A percentile compares a stretch with the other conserved stretches of the same genome.
phyloP scores from a whole-genome alignment of 768 basidiomycete genomes.

The Trametes cingulata region DNA sequence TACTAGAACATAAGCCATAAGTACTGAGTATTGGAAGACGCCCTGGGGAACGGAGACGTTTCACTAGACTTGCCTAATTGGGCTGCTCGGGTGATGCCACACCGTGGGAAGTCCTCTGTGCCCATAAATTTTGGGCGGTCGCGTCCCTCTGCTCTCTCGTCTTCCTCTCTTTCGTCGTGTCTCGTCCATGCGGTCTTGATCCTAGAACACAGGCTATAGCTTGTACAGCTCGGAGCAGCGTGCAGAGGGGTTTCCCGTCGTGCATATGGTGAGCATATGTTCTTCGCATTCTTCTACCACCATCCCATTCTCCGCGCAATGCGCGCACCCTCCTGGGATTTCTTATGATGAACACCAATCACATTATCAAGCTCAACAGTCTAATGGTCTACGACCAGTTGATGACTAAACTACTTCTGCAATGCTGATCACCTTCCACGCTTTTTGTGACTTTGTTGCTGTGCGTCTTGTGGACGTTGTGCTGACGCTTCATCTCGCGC shows the following conservation, averaged over 20 bases:
- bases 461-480: neutral
- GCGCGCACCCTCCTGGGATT: neutral
- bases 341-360: slow-evolving; percentile 22
- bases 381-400: slow-evolving; percentile 25
- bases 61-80: neutral
- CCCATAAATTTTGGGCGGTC: slow-evolving; percentile 1
- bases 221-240: neutral
- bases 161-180: neutral
- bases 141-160: neutral
- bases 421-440: slow-evolving; percentile 16
- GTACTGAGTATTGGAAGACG: no score
- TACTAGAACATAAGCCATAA: no score
- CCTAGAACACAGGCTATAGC: no score
- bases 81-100: neutral
- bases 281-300: neutral
- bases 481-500: neutral
- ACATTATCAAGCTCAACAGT: slow-evolving; percentile 30
- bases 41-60: no score
- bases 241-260: neutral
- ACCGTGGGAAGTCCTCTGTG: neutral
- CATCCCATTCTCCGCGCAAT: neutral
- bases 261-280: neutral
- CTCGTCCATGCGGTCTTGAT: neutral
- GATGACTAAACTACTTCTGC: slow-evolving; percentile 25
- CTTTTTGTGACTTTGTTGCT: neutral